phyloP scores from a whole-genome alignment of 164 flowering plant genomes.

The Tetracentron sinense region DNA sequence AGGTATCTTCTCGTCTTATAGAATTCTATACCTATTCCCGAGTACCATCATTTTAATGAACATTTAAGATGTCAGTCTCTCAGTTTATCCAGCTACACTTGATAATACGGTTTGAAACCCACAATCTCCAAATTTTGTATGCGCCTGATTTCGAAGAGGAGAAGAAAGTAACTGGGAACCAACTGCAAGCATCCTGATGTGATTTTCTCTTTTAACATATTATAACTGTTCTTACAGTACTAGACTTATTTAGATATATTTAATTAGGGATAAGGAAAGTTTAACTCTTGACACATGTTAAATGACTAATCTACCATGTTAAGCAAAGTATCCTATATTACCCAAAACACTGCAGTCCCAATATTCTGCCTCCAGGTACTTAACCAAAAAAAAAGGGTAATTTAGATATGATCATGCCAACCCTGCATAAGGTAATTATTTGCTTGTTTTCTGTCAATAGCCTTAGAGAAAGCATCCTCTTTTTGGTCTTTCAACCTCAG shows the following conservation, averaged over 20 bases:
- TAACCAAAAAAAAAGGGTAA: not conserved
- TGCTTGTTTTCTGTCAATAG: not conserved
- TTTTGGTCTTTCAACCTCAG: not conserved
- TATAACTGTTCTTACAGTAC: not conserved
- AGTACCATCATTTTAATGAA: not conserved
- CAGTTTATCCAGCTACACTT: not conserved
- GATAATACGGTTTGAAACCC: not conserved
- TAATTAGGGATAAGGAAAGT: not conserved
- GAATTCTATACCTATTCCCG: not conserved
- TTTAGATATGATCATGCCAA: not conserved
- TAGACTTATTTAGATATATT: too few species aligned
- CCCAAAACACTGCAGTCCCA: not conserved
- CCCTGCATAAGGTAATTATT: not conserved
- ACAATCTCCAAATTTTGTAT: not conserved
- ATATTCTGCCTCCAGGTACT: not conserved
- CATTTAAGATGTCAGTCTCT: not conserved
- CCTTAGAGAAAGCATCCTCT: not conserved
- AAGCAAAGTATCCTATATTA: not conserved
- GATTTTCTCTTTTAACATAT: not conserved
- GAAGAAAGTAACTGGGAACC: not conserved
- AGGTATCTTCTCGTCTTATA: slow-evolving; percentile 40
- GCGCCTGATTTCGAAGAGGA: not conserved
- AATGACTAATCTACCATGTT: not conserved
- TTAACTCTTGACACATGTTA: not conserved
- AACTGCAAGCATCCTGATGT: not conserved